Conservation (phyloP, 164 flowering plant genomes). For the Tetracentron sinense region DNA sequence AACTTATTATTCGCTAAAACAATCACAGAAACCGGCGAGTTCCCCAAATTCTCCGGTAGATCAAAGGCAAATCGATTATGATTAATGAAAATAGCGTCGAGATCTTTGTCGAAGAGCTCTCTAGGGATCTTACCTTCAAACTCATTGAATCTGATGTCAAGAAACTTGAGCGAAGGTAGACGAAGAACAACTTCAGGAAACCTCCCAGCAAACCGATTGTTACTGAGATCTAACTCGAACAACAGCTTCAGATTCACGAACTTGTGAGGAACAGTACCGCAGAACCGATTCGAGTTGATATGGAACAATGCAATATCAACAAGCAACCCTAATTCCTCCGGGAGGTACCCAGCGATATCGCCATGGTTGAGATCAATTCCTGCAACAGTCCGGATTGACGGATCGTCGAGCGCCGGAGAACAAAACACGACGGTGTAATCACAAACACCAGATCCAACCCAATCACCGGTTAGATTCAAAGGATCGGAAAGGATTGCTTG, state of each 20-base stretch:
- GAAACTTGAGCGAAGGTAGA: too few relatives aligned
- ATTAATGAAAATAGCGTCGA: too few relatives aligned
- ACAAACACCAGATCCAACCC: slow-evolving; percentile 85
- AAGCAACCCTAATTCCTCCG: slow-evolving; percentile 56
- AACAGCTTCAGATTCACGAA: slow-evolving; percentile 40
- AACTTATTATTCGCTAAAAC: too few relatives aligned
- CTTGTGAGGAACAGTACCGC: slow-evolving; percentile 59
- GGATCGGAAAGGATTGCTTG: slow-evolving; percentile 85
- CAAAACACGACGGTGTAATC: slow-evolving; percentile 72
- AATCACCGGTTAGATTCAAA: slow-evolving; percentile 48
- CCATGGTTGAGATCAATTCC: slow-evolving; percentile 84
- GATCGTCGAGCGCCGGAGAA: slow-evolving; percentile 48
- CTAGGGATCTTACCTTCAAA: slow-evolving; percentile 76
- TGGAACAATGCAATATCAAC: slow-evolving; percentile 61
- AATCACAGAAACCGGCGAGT: too few relatives aligned
- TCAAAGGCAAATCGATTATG: slow-evolving; percentile 59
- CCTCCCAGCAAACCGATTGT: too few relatives aligned
- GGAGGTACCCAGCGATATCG: slow-evolving; percentile 64
- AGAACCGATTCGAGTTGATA: slow-evolving; percentile 60
- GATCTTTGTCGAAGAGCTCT: slow-evolving; percentile 73
- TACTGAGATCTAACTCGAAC: too few relatives aligned
- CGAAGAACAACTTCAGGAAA: too few relatives aligned
- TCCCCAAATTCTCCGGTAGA: too few relatives aligned
- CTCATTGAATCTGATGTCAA: slow-evolving; percentile 70
- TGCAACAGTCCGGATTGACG: slow-evolving; percentile 47